These are phyloP conservation scores for Alternaria viburni DNA, from an alignment of 2,329 filamentous ascomycete genomes.

Conservation along the genomic window DNA sequence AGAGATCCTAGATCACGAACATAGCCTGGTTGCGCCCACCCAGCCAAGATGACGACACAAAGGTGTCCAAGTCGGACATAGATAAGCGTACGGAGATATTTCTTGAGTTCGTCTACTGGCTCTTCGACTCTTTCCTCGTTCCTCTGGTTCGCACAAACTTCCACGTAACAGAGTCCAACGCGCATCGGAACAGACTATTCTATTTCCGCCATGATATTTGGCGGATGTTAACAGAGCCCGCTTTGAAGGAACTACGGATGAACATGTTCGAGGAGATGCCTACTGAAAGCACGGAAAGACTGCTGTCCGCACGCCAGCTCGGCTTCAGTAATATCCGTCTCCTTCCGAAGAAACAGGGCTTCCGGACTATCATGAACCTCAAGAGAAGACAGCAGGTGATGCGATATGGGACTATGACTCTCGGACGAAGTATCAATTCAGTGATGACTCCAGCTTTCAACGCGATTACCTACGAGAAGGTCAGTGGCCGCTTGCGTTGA, in stretches of 20 bases:
- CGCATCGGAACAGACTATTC: conserved; percentile 80
- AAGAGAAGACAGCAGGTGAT: conserved; percentile 65
- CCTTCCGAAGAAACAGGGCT: conserved; percentile 77
- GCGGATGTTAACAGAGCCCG: conserved; percentile 76
- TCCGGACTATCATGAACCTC: conserved; percentile 89
- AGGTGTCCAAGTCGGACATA: conserved; percentile 73
- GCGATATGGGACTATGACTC: conserved; percentile 59
- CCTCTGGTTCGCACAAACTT: conserved; percentile 88
- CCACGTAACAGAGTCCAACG: conserved; percentile 89
- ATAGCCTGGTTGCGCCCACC: conserved; percentile 76
- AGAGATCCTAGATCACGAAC: conserved; percentile 62
- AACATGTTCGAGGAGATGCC: conserved; percentile 82
- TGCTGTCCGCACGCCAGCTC: conserved; percentile 68
- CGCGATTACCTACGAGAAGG: conserved; percentile 80
- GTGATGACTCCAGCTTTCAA: conserved; percentile 76
- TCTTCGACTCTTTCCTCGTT: conserved; percentile 90
- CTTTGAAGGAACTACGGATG: conserved; percentile 69
- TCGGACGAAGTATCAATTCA: conserved; percentile 72
- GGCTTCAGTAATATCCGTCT: conserved; percentile 81
- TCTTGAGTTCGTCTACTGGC: conserved; percentile 84
- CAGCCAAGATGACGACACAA: conserved; percentile 52
- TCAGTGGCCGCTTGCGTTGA: conserved; percentile 37
- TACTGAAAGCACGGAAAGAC: conserved; percentile 59
- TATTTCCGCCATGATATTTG: conserved; percentile 96
- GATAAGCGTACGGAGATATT: conserved; percentile 80